Percentiles rank a stretch among this genome's conserved stretches.
Conservation (phyloP, 176 grass and related monocot species). For the Tillandsia leiboldiana region DNA sequence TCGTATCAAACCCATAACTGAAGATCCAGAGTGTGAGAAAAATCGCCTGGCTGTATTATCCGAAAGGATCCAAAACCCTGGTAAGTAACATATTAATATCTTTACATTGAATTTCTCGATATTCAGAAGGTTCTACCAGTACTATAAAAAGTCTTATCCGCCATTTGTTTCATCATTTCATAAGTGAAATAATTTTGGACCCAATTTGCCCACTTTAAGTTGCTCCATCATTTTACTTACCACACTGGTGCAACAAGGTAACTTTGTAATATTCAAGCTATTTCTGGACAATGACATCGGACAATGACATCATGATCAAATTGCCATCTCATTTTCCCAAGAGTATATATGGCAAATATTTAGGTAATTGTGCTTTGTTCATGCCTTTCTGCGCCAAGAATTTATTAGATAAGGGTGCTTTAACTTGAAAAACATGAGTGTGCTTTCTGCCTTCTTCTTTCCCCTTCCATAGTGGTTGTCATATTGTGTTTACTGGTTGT, state of each 20-base stretch:
- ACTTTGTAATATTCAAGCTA: background rate
- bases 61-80: constrained; percentile 63
- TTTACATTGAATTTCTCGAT: background rate
- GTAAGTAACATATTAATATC: constrained; percentile 23
- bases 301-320: background rate
- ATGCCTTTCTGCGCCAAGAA: too few relatives aligned
- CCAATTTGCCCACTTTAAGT: background rate
- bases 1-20: constrained; percentile 71
- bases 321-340: background rate
- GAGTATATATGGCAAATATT: background rate
- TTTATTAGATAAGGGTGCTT: too few relatives aligned
- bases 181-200: background rate
- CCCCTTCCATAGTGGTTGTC: too few relatives aligned
- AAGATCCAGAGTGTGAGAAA: constrained; percentile 62
- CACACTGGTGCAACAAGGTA: background rate
- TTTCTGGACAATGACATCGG: background rate
- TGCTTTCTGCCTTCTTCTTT: too few relatives aligned
- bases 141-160: too few relatives aligned
- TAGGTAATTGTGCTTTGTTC: too few relatives aligned
- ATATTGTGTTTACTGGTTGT: too few relatives aligned
- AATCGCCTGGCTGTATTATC: constrained; percentile 72
- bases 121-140: background rate
- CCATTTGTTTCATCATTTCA: too few relatives aligned
- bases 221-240: background rate
- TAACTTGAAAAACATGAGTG: too few relatives aligned